These are phyloP conservation scores for Capsicum chinense DNA, from an alignment of 257 asterid genomes.

Conservation along the genomic window DNA sequence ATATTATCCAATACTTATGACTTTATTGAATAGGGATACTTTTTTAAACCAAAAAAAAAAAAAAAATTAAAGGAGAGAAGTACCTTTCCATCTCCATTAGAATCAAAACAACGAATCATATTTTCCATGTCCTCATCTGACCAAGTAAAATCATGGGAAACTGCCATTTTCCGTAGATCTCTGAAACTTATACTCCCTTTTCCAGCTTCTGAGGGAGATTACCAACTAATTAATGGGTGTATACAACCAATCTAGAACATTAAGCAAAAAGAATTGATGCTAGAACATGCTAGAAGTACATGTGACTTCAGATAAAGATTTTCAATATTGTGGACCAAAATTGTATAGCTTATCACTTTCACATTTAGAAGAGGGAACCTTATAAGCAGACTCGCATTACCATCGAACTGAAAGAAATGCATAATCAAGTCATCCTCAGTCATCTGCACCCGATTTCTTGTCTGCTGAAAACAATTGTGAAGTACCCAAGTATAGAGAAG, in stretches of 20 bases:
- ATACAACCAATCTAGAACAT: constrained; percentile 19
- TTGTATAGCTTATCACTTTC: neutral
- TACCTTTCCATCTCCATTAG: constrained; percentile 87
- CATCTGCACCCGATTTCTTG: constrained; percentile 78
- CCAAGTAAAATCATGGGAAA: constrained; percentile 88
- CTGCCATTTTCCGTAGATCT: constrained; percentile 70
- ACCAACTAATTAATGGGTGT: constrained; percentile 24
- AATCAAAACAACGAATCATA: constrained; percentile 75
- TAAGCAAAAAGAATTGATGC: neutral
- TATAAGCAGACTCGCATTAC: constrained; percentile 49
- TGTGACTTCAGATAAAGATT: neutral
- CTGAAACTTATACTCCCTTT: constrained; percentile 61
- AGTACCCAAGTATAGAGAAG: constrained; percentile 14
- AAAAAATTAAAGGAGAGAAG: constrained; percentile 22
- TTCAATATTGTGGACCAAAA: constrained; percentile 21
- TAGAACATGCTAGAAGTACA: neutral
- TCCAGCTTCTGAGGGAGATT: constrained; percentile 65
- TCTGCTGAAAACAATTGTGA: constrained; percentile 46
- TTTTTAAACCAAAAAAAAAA: neutral
- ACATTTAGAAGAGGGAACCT: constrained; percentile 21
- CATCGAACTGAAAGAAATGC: constrained; percentile 90
- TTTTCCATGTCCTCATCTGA: constrained; percentile 74
- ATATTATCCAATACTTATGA: constrained; percentile 7
- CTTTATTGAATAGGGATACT: neutral
- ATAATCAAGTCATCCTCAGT: constrained; percentile 82